Evolutionary conservation across 305 asterid genomes (phyloP).

Genomic region (Fraxinus velutina): DNA sequence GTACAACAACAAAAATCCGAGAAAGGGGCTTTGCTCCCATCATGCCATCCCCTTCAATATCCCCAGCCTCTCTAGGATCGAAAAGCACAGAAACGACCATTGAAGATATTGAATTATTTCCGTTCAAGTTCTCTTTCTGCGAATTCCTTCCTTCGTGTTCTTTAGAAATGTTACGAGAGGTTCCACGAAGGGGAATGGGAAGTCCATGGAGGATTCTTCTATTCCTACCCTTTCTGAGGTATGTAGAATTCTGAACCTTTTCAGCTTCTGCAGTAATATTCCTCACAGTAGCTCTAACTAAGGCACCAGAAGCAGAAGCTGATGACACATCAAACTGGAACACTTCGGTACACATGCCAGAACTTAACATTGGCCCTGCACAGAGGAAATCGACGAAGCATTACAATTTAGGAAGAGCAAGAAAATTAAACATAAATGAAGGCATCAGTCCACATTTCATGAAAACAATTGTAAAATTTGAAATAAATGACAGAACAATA

Average conservation of each 20-base stretch:
- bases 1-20: constrained; percentile 76
- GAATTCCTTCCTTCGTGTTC: constrained; percentile 37
- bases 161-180: constrained; percentile 54
- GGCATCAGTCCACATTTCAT: neutral
- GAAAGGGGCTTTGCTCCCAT: constrained; percentile 75
- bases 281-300: constrained; percentile 49
- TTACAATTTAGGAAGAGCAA: neutral
- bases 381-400: constrained; percentile 2
- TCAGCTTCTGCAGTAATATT: constrained; percentile 43
- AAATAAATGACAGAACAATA: neutral
- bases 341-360: constrained; percentile 92
- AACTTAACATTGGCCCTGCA: constrained; percentile 87
- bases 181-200: constrained; percentile 48
- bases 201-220: constrained; percentile 66
- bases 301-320: constrained; percentile 53
- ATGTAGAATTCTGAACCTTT: constrained; percentile 37
- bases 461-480: neutral
- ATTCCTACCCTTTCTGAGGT: constrained; percentile 41
- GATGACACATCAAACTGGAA: constrained; percentile 88
- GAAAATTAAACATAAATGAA: neutral
- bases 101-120: constrained; percentile 52
- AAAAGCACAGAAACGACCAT: constrained; percentile 94
- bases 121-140: constrained; percentile 40
- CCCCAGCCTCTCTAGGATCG: constrained; percentile 89
- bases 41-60: constrained; percentile 67